A percentile compares a stretch with the other conserved stretches of the same genome.
Conservation (phyloP, 768 basidiomycete genomes). For the Boletus rufocinnamomeus region DNA sequence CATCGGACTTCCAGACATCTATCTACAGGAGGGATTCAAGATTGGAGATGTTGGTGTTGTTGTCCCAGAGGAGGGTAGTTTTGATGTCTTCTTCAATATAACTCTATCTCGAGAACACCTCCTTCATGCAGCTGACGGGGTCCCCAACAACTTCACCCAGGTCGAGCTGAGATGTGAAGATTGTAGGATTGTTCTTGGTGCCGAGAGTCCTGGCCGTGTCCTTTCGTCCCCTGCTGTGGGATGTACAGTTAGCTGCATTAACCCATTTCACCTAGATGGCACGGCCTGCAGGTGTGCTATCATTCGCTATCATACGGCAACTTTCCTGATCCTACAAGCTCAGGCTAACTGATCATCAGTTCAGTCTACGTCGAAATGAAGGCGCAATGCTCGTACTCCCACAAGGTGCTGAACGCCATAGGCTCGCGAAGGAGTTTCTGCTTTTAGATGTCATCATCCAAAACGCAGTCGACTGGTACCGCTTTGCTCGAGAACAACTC, state of each 20-base stretch:
- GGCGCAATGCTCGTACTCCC: not conserved
- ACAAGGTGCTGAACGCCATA: not conserved
- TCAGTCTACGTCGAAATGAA: not conserved
- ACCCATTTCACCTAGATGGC: not conserved
- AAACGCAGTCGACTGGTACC: not conserved
- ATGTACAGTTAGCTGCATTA: not conserved
- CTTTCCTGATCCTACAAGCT: not conserved
- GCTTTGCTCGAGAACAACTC: not conserved
- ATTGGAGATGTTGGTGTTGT: not conserved
- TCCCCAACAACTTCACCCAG: not conserved
- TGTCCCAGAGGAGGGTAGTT: not conserved
- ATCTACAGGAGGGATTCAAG: not conserved
- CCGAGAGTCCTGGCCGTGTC: not conserved
- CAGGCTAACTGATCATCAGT: not conserved
- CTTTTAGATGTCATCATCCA: not conserved
- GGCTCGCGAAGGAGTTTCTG: not conserved
- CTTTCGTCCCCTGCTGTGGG: not conserved
- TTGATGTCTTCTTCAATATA: not conserved
- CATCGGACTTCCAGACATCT: not conserved
- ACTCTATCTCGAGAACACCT: not conserved
- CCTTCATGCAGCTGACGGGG: not conserved
- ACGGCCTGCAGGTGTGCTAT: not conserved
- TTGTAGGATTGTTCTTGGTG: not conserved
- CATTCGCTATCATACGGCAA: too few species aligned
- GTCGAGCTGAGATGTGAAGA: not conserved